Evolutionary conservation across 306 rosid species (phyloP).

Genomic region (Quercus rubra): DNA sequence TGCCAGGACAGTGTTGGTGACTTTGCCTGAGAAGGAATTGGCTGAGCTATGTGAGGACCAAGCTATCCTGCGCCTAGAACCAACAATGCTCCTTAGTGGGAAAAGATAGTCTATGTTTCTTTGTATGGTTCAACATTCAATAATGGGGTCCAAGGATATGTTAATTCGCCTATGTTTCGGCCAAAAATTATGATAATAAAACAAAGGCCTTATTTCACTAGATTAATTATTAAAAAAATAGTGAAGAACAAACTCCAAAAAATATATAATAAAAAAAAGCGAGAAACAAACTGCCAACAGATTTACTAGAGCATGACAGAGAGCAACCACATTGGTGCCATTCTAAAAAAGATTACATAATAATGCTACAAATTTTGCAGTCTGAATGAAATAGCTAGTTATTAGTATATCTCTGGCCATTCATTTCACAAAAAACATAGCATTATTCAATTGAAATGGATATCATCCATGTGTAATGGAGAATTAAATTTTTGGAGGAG

Average conservation of each 20-base stretch:
- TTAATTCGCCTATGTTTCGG: not conserved
- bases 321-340: too few relatives aligned
- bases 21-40: slow-evolving; percentile 44
- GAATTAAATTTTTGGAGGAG: slow-evolving; percentile 40
- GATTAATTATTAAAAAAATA: too few relatives aligned
- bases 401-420: not conserved
- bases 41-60: slow-evolving; percentile 33
- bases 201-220: too few relatives aligned
- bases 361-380: too few relatives aligned
- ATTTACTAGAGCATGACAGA: too few relatives aligned
- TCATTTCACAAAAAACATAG: not conserved
- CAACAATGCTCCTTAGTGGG: slow-evolving; percentile 26
- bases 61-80: slow-evolving; percentile 39
- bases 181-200: not conserved
- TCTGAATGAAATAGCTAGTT: too few relatives aligned
- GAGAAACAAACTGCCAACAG: too few relatives aligned
- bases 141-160: not conserved
- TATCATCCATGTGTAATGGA: not conserved
- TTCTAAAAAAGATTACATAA: too few relatives aligned
- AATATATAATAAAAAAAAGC: too few relatives aligned
- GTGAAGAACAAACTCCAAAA: too few relatives aligned
- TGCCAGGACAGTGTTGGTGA: slow-evolving; percentile 49
- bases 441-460: not conserved
- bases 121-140: not conserved
- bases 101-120: not conserved